Evolutionary conservation across 2,329 filamentous ascomycete genomes (phyloP), one percentile per base, ranked within the genome.

Genomic region (Tothia fuscella): DNA sequence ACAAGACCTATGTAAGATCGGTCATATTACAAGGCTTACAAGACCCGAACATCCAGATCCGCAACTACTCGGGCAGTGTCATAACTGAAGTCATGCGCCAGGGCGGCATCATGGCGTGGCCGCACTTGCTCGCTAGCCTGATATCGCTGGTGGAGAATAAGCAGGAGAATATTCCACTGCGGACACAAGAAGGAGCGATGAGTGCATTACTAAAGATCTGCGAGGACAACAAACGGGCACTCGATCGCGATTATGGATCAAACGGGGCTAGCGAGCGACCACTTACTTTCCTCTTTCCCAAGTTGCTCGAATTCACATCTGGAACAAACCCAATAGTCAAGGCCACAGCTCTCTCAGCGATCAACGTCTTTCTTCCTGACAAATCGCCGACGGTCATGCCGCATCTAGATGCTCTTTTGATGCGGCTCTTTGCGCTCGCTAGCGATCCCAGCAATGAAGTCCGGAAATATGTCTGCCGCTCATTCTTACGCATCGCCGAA

Each of bases 131-230:
- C 25, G 80, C 86, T 37, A 82, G 94, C 51, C 71, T 98, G 16
- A 64, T 96, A 49, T 71, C 76, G 42, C 71, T 93, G 60, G 76
- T 93, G 47, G 74, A 75, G 49, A 93, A 93, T 60, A 65, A 77
- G 43, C 69, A 67, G 34, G 80, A 82, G 30, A 76, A 80, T 48
- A 67, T 78, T 17, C 68, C 84, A 5, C 65, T 72, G 32, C 74
- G 84, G 55, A 79, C 81, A 10, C 87, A 95, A 57, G 89, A 98
- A 59, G 88, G 88, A 47, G 88, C 86, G 51, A 94, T 96, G 82
- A 78, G 83, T 37, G 88, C 91, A 36, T 70, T 98, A 61, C 70
- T 82, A 58, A 96, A 96, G 68, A 88, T 98, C 47, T 98, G 91
- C 63, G 91, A 98, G 63, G 91, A 98, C 64, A 95, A 93, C 64